Conservation (phyloP, 441 rosid genomes). For the Adansonia madagascariensis region DNA sequence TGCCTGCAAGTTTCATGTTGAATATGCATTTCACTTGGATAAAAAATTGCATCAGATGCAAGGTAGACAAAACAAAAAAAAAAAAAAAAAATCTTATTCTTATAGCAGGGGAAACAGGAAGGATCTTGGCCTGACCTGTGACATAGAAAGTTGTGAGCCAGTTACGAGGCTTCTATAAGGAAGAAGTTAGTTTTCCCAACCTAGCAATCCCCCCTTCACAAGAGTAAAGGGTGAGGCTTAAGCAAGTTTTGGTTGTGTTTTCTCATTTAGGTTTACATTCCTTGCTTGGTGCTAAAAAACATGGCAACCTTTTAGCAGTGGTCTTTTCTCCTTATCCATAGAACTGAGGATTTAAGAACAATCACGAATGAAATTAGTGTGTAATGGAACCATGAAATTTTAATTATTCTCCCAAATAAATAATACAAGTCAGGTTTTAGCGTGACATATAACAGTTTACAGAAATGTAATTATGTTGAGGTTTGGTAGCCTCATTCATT, state of each 20-base stretch:
- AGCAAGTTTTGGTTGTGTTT: constrained; percentile 5
- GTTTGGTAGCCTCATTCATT: constrained; percentile 15
- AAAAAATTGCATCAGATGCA: not conserved
- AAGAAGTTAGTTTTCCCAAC: constrained; percentile 12
- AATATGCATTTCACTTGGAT: not conserved
- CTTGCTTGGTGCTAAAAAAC: constrained; percentile 12
- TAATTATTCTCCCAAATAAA: constrained; percentile 2
- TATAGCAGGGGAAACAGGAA: not conserved
- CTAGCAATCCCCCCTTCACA: constrained; percentile 9
- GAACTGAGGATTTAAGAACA: constrained; percentile 9
- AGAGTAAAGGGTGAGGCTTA: constrained; percentile 15
- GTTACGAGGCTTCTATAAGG: constrained; percentile 10
- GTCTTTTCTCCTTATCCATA: constrained; percentile 15
- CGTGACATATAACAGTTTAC: not conserved
- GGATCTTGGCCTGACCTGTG: constrained; percentile 17
- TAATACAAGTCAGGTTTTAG: not conserved
- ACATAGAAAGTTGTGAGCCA: constrained; percentile 5
- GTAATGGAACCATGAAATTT: constrained; percentile 1
- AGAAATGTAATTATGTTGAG: not conserved
- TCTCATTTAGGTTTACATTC: constrained; percentile 16
- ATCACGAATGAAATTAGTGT: not conserved
- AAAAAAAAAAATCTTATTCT: not conserved
- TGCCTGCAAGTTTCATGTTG: not conserved
- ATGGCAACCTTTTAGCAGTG: constrained; percentile 3
- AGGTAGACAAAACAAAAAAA: not conserved